Percentiles rank a stretch among this genome's conserved stretches.
Evolutionary conservation across 2,329 filamentous ascomycete species (phyloP).

Genomic region (Alternaria arbusti): DNA sequence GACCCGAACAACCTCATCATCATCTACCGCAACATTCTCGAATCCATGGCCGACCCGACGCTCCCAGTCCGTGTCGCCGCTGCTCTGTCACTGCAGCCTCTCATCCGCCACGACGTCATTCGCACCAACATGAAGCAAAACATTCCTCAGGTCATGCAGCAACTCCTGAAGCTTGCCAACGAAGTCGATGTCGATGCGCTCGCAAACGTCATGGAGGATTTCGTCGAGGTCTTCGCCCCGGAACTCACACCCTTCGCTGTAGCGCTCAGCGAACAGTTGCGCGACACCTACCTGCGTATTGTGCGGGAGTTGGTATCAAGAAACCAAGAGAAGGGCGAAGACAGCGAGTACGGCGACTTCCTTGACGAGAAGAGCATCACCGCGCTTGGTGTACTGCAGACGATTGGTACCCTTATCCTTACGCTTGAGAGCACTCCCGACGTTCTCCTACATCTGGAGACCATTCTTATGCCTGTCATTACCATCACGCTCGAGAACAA

Average conservation of each 20-base stretch:
- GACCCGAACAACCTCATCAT: slow-evolving; percentile 93
- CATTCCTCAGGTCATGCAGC: slow-evolving; percentile 99
- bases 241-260: slow-evolving; percentile 97
- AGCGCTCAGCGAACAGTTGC: slow-evolving; percentile 90
- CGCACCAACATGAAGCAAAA: slow-evolving; percentile 95
- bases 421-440: slow-evolving; percentile 97
- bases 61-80: slow-evolving; percentile 94
- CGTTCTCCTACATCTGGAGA: slow-evolving; percentile 91
- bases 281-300: slow-evolving; percentile 94
- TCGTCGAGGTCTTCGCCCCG: slow-evolving; percentile 97
- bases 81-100: slow-evolving; percentile 88
- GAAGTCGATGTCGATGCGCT: slow-evolving; percentile 97
- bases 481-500: slow-evolving; percentile 97
- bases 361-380: slow-evolving; percentile 98
- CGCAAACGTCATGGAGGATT: slow-evolving; percentile 99
- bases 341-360: slow-evolving; percentile 86
- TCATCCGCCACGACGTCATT: slow-evolving; percentile 95
- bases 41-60: slow-evolving; percentile 94
- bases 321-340: slow-evolving; percentile 74
- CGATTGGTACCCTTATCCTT: slow-evolving; percentile 94
- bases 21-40: slow-evolving; percentile 95
- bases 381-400: slow-evolving; percentile 92
- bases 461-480: slow-evolving; percentile 96
- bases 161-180: slow-evolving; percentile 94
- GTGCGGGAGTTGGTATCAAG: slow-evolving; percentile 90